phyloP scores from a whole-genome alignment of 257 asterid genomes.

The Solanum sitiens region DNA sequence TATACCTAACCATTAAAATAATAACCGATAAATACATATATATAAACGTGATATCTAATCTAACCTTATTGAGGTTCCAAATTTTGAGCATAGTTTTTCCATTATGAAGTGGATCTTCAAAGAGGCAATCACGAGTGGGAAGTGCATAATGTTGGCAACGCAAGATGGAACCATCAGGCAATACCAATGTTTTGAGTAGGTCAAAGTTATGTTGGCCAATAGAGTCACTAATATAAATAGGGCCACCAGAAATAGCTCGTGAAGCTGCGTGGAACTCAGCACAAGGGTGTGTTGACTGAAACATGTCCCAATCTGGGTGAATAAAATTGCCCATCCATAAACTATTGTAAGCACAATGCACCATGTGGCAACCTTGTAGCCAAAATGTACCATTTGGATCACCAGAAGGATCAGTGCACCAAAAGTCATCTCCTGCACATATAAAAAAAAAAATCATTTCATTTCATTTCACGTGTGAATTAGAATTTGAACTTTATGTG shows the following conservation, averaged over 20 bases:
- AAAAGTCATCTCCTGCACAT: slow-evolving; percentile 77
- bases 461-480: not conserved
- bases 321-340: slow-evolving; percentile 95
- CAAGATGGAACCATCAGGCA: slow-evolving; percentile 76
- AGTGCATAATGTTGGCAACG: slow-evolving; percentile 72
- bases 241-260: slow-evolving; percentile 97
- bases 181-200: slow-evolving; percentile 53
- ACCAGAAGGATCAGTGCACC: slow-evolving; percentile 96
- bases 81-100: slow-evolving; percentile 87
- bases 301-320: slow-evolving; percentile 99
- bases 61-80: slow-evolving; percentile 84
- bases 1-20: not conserved
- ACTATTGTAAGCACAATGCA: slow-evolving; percentile 93
- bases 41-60: not conserved
- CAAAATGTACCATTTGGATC: slow-evolving; percentile 91
- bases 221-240: slow-evolving; percentile 71
- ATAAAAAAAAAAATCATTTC: not conserved
- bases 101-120: slow-evolving; percentile 74
- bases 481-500: too few relatives aligned
- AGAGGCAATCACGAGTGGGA: slow-evolving; percentile 79
- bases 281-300: slow-evolving; percentile 91
- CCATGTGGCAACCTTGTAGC: slow-evolving; percentile 99
- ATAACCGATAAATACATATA: not conserved
- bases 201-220: slow-evolving; percentile 71
- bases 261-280: slow-evolving; percentile 93